Conservation (phyloP, 345 rosid species). For the Iberis pinnata region DNA sequence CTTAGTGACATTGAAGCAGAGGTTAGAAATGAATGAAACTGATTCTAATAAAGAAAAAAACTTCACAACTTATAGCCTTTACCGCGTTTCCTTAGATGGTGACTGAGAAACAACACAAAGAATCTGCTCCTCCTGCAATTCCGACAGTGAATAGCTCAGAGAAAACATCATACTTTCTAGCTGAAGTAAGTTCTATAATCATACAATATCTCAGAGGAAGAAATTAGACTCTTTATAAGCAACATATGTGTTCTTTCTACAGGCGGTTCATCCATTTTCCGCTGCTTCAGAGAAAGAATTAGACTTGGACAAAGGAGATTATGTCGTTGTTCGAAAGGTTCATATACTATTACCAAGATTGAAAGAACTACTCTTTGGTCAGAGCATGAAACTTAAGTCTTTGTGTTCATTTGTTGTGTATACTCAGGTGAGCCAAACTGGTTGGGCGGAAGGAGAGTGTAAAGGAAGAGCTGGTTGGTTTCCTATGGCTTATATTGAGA, state of each 20-base stretch:
- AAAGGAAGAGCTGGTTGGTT: conserved; percentile 96
- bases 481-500: conserved; percentile 77
- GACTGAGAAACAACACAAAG: conserved; percentile 87
- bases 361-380: background rate
- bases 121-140: conserved; percentile 84
- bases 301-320: conserved; percentile 76
- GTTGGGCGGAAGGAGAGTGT: conserved; percentile 98
- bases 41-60: conserved; percentile 1
- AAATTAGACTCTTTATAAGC: background rate
- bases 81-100: conserved; percentile 57
- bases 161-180: conserved; percentile 70
- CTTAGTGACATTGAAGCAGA: conserved; percentile 94
- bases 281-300: conserved; percentile 90
- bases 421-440: conserved; percentile 61
- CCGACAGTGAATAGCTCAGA: conserved; percentile 52
- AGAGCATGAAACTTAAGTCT: background rate
- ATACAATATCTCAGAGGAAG: background rate
- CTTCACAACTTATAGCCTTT: conserved; percentile 8
- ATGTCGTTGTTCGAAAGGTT: conserved; percentile 86
- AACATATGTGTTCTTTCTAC: conserved; percentile 26
- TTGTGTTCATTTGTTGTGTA: background rate
- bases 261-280: conserved; percentile 61
- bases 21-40: conserved; percentile 41
- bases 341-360: background rate
- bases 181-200: conserved; percentile 58